These are phyloP conservation scores for Cyanodermella asteris DNA, from an alignment of 2,329 filamentous ascomycete genomes.

Conservation along the genomic window DNA sequence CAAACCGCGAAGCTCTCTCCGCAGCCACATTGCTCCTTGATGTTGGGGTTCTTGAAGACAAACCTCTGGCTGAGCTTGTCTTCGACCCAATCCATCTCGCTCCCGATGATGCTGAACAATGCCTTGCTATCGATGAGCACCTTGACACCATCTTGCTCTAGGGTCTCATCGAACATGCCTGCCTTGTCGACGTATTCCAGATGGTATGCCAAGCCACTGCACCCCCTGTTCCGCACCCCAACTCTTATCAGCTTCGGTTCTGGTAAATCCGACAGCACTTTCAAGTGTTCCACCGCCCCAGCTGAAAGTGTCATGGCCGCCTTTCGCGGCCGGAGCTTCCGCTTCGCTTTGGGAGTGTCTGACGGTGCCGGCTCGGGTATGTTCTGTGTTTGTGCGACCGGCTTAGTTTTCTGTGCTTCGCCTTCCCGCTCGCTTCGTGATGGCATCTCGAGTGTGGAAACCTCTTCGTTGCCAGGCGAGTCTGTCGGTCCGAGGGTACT, in stretches of 20 bases:
- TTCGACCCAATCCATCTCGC: constrained; percentile 97
- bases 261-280: constrained; percentile 56
- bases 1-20: constrained; percentile 86
- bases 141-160: constrained; percentile 89
- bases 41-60: constrained; percentile 91
- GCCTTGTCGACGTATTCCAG: constrained; percentile 89
- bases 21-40: constrained; percentile 91
- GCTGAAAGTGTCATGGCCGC: constrained; percentile 76
- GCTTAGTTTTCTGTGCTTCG: constrained; percentile 45
- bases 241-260: constrained; percentile 86
- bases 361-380: constrained; percentile 14
- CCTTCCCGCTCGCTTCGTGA: constrained; percentile 33
- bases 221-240: constrained; percentile 81
- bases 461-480: no score
- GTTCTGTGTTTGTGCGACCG: constrained; percentile 14
- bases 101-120: constrained; percentile 91
- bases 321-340: constrained; percentile 61
- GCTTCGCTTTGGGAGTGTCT: constrained; percentile 21
- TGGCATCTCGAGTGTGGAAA: no score
- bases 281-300: constrained; percentile 57
- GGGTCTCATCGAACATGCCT: constrained; percentile 67
- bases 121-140: constrained; percentile 95
- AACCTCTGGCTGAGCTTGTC: constrained; percentile 85
- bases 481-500: no score
- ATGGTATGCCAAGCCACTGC: constrained; percentile 81